Percentiles rank a stretch among this genome's conserved stretches.
Evolutionary conservation across 1,284 basidiomycete genomes (phyloP).

Genomic region (Marasmius sp.): DNA sequence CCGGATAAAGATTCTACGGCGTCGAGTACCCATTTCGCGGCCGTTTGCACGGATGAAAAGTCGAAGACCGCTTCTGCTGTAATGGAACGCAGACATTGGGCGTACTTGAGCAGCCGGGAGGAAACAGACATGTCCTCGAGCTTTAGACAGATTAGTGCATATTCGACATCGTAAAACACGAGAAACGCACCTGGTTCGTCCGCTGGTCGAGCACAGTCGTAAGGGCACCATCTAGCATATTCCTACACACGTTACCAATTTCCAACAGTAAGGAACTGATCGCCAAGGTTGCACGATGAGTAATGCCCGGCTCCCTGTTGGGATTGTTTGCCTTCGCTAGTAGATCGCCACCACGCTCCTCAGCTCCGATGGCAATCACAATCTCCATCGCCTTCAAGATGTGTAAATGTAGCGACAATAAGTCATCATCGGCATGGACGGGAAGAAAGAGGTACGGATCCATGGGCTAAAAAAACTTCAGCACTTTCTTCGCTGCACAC

Average conservation of each 20-base stretch:
- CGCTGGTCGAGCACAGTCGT: not conserved
- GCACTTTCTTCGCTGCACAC: not conserved
- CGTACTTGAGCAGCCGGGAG: slow-evolving; percentile 35
- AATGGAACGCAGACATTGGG: slow-evolving; percentile 32
- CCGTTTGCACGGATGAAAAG: slow-evolving; percentile 48
- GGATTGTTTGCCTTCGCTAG: not conserved
- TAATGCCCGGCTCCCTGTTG: not conserved
- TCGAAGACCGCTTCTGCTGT: slow-evolving; percentile 34
- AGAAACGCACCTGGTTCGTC: not conserved
- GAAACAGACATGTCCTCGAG: slow-evolving; percentile 13
- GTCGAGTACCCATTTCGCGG: slow-evolving; percentile 41
- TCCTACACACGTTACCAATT: not conserved
- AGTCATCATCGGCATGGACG: not conserved
- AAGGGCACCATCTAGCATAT: not conserved
- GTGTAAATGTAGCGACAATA: not conserved
- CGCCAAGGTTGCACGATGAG: not conserved
- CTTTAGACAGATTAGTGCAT: slow-evolving; percentile 1
- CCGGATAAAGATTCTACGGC: slow-evolving; percentile 33
- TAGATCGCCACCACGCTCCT: not conserved
- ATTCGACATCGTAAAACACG: not conserved
- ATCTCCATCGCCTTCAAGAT: not conserved
- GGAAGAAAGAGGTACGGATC: not conserved
- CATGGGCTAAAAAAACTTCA: slow-evolving; percentile 10
- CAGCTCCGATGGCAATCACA: not conserved
- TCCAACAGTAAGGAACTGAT: slow-evolving; percentile 3